These are phyloP conservation scores for Podosphaera leucotricha DNA, from an alignment of 2,329 filamentous ascomycete genomes.

Conservation along the genomic window DNA sequence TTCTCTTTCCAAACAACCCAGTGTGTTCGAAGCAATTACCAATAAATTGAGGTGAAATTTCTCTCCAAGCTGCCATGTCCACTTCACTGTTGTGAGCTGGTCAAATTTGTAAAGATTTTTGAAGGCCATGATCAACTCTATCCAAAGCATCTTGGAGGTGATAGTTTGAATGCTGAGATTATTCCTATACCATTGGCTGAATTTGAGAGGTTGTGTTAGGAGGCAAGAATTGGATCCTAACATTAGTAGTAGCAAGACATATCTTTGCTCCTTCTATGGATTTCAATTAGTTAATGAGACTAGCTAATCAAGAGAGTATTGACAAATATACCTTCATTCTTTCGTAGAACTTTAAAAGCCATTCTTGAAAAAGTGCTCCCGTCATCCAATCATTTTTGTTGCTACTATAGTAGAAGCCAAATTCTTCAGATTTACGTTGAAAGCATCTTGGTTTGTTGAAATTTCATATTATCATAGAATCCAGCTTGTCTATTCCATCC, in stretches of 20 bases:
- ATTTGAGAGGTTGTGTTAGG: background rate
- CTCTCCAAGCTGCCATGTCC: slow-evolving; percentile 10
- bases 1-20: background rate
- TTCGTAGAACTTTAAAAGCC: background rate
- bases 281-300: background rate
- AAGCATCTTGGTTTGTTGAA: background rate
- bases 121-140: background rate
- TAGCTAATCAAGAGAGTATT: background rate
- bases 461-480: background rate
- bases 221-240: background rate
- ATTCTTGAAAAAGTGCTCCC: background rate
- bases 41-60: background rate
- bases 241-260: background rate
- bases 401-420: background rate
- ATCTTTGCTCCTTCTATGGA: background rate
- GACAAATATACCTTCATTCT: background rate
- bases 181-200: background rate
- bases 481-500: background rate
- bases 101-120: background rate
- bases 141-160: background rate
- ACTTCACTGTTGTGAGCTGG: slow-evolving; percentile 7
- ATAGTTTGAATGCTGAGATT: background rate
- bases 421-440: background rate
- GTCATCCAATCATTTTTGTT: background rate
- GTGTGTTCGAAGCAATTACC: background rate